Evolutionary conservation across 2,329 filamentous ascomycete species (phyloP).

Genomic region (Thelonectria blattea): DNA sequence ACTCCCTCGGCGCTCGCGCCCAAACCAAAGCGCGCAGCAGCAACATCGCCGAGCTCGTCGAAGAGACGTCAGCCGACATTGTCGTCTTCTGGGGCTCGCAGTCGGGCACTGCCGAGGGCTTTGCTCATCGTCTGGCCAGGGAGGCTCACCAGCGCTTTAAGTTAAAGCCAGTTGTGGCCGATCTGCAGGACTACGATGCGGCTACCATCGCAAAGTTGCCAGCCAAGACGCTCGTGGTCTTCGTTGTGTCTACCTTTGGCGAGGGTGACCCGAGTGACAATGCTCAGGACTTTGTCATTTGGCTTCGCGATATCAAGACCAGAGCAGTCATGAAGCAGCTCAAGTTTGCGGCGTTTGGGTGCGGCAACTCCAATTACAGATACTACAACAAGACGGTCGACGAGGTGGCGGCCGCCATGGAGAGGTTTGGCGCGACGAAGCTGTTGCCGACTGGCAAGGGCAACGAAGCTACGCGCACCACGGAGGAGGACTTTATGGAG

Average conservation of each 20-base stretch:
- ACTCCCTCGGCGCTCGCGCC: not conserved
- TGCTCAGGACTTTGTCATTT: conserved; percentile 13
- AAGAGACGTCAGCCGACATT: conserved; percentile 6
- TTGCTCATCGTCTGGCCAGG: conserved; percentile 10
- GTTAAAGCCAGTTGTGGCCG: conserved; percentile 10
- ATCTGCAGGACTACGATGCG: conserved; percentile 14
- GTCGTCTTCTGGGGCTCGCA: conserved; percentile 20
- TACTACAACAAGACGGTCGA: conserved; percentile 18
- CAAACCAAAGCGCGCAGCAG: not conserved
- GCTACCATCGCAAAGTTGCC: conserved; percentile 1
- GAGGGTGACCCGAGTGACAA: conserved; percentile 21
- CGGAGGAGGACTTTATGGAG: conserved; percentile 18
- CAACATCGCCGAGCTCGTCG: conserved; percentile 10
- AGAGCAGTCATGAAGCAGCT: conserved; percentile 4
- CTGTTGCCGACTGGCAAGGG: conserved; percentile 8
- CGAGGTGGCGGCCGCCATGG: not conserved
- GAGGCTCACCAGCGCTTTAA: conserved; percentile 18
- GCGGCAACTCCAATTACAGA: conserved; percentile 19
- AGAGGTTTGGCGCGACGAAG: conserved; percentile 9
- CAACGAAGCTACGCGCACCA: conserved; percentile 17
- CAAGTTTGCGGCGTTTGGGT: conserved; percentile 14
- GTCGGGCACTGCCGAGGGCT: conserved; percentile 16
- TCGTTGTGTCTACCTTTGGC: conserved; percentile 16
- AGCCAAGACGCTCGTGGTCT: conserved; percentile 2
- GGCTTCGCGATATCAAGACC: not conserved